Evolutionary conservation across 2,329 filamentous ascomycete species (phyloP).

Genomic region (Neodidymelliopsis sp.): DNA sequence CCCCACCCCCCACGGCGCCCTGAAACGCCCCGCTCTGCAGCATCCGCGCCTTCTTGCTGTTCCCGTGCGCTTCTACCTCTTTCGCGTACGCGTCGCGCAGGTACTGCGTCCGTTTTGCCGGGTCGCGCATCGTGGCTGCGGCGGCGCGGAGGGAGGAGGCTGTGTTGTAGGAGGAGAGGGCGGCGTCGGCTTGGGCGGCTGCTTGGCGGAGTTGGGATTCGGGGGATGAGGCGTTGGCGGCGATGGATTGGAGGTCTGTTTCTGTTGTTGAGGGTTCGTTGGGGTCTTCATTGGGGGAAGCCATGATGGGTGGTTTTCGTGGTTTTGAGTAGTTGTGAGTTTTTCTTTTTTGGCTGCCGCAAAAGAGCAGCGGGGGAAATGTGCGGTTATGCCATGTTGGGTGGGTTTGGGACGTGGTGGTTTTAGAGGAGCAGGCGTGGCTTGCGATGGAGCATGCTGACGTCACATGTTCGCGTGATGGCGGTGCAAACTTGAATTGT

Average conservation of each 20-base stretch:
- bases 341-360: no score
- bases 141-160: conserved; percentile 38
- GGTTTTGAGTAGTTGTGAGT: background rate
- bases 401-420: no score
- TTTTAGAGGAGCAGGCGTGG: background rate
- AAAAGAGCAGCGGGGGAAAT: conserved; percentile 10
- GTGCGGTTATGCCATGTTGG: conserved; percentile 16
- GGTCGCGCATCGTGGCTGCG: conserved; percentile 39
- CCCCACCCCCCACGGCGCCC: conserved; percentile 51
- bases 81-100: conserved; percentile 45
- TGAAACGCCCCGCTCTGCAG: conserved; percentile 50
- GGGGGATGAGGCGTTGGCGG: conserved; percentile 25
- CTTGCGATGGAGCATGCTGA: conserved; percentile 19
- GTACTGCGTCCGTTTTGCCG: conserved; percentile 45
- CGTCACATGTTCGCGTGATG: conserved; percentile 29
- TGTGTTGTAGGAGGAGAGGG: conserved; percentile 35
- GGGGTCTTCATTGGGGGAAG: conserved; percentile 2
- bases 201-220: conserved; percentile 42
- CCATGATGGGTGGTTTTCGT: background rate
- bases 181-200: conserved; percentile 38
- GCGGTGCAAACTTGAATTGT: conserved; percentile 26
- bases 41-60: conserved; percentile 45
- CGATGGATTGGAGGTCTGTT: conserved; percentile 31
- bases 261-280: conserved; percentile 22
- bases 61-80: conserved; percentile 44